phyloP scores from a whole-genome alignment of 371 early-diverging fungal genomes.

The Mortierella sp. region DNA sequence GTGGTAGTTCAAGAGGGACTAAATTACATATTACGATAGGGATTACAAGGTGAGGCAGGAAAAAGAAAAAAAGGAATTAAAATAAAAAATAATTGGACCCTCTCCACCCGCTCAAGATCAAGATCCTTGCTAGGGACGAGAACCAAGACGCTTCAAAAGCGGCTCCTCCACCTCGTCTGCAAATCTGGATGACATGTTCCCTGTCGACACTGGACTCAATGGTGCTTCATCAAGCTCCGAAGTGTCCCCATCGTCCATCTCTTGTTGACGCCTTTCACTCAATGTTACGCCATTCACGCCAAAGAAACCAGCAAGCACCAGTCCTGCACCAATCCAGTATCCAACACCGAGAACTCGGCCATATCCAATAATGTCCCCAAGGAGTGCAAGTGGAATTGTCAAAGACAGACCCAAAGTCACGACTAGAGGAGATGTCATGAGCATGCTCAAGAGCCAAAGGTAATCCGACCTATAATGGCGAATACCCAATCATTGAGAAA shows the following conservation, averaged over 20 bases:
- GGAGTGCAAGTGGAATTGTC: constrained; percentile 81
- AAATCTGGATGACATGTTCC: not conserved
- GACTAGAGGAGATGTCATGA: constrained; percentile 84
- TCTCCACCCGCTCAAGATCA: no score
- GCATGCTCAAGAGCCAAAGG: constrained; percentile 81
- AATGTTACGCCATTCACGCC: constrained; percentile 65
- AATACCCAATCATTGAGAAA: constrained; percentile 11
- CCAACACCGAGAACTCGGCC: constrained; percentile 61
- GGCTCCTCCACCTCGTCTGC: constrained; percentile 14
- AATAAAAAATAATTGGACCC: not conserved
- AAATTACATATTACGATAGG: no score
- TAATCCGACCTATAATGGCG: constrained; percentile 70
- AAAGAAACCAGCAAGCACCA: constrained; percentile 78
- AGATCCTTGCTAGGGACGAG: constrained; percentile 11
- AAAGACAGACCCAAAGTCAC: constrained; percentile 82
- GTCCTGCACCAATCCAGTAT: constrained; percentile 74
- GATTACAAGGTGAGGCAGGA: no score
- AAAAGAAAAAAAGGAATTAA: not conserved
- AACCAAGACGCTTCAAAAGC: constrained; percentile 6
- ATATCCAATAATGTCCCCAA: constrained; percentile 79
- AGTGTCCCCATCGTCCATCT: constrained; percentile 6
- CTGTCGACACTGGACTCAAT: not conserved
- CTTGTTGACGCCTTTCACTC: constrained; percentile 51
- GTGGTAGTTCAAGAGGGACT: no score
- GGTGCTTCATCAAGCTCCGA: not conserved